These are phyloP conservation scores for Vitis cinerea DNA, from an alignment of 164 flowering plant genomes.

Conservation along the genomic window DNA sequence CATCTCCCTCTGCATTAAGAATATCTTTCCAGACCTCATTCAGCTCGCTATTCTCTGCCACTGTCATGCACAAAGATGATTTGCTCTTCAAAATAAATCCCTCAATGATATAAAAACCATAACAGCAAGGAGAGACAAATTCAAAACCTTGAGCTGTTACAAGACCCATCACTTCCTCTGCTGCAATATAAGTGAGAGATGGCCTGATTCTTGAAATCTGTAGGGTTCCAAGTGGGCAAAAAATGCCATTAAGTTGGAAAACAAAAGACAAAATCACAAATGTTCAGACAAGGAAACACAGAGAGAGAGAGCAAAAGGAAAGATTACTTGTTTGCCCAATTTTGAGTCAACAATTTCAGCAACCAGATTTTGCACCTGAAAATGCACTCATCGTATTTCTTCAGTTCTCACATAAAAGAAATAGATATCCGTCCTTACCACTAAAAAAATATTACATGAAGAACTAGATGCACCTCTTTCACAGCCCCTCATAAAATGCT, in stretches of 20 bases:
- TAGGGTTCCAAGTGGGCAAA: background rate
- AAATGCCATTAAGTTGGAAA: background rate
- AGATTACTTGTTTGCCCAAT: slow-evolving; percentile 90
- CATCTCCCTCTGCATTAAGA: slow-evolving; percentile 93
- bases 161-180: slow-evolving; percentile 97
- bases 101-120: background rate
- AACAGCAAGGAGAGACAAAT: slow-evolving; percentile 3
- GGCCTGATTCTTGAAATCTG: slow-evolving; percentile 89
- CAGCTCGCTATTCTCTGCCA: slow-evolving; percentile 75
- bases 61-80: slow-evolving; percentile 41
- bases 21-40: slow-evolving; percentile 97
- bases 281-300: background rate
- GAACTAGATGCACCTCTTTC: background rate
- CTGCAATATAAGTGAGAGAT: slow-evolving; percentile 79
- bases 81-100: background rate
- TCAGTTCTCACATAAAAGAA: background rate
- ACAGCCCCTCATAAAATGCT: too few relatives aligned
- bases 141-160: slow-evolving; percentile 94
- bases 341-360: slow-evolving; percentile 93
- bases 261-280: background rate
- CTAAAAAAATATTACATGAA: background rate
- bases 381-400: slow-evolving; percentile 11
- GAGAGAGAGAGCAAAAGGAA: background rate
- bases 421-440: too few relatives aligned
- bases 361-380: slow-evolving; percentile 90